phyloP scores from a whole-genome alignment of 768 basidiomycete species.

The Mrakia gelida region DNA sequence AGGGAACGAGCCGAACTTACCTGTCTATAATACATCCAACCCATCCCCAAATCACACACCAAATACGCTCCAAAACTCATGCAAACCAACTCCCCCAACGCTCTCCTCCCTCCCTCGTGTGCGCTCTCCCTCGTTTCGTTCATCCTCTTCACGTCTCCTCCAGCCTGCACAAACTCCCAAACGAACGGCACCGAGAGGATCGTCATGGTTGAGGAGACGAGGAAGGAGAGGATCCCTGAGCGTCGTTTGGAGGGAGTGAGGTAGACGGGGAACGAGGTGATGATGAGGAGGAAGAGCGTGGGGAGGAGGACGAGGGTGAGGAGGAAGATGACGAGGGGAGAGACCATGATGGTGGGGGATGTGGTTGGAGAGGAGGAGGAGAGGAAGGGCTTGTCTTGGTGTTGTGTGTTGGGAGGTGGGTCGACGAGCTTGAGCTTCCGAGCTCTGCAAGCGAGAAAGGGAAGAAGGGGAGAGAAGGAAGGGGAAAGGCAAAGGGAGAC shows the following conservation, averaged over 20 bases:
- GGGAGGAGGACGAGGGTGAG: constrained; percentile 7
- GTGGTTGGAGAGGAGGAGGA: background rate
- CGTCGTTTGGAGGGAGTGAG: constrained; percentile 20
- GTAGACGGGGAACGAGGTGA: background rate
- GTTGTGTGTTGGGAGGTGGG: too few relatives aligned
- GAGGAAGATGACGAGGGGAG: background rate
- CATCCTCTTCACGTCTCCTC: constrained; percentile 1
- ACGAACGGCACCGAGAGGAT: background rate
- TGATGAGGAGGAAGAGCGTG: background rate
- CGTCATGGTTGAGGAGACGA: constrained; percentile 14
- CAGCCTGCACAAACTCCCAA: background rate
- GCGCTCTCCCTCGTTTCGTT: background rate
- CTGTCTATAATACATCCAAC: background rate
- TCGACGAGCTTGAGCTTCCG: too few relatives aligned
- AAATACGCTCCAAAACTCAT: constrained; percentile 2
- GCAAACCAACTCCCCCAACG: constrained; percentile 9
- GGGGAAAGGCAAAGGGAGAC: too few relatives aligned
- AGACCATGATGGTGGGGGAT: background rate
- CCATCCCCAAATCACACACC: background rate
- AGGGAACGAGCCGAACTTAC: background rate
- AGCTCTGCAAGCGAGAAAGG: too few relatives aligned
- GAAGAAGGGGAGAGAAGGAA: too few relatives aligned
- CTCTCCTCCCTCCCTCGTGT: too few relatives aligned
- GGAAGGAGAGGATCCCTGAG: constrained; percentile 17
- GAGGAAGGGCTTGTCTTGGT: too few relatives aligned